Evolutionary conservation across 352 stramenopile species (phyloP).

Genomic region (Globisporangium orthogonon): DNA sequence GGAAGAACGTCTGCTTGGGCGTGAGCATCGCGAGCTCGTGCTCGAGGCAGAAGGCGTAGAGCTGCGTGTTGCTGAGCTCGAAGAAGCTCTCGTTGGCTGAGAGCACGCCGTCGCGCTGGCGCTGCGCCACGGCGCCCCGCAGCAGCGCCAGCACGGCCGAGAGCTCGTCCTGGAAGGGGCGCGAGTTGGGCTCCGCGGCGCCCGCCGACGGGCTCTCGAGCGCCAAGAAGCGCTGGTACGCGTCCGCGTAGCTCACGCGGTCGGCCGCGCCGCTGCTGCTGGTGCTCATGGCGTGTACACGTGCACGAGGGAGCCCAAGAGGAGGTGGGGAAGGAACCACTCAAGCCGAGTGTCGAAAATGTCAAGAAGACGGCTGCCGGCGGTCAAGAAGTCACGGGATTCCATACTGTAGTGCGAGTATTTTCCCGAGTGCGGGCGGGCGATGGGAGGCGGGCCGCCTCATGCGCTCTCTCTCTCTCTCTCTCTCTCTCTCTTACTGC

Average conservation of each 20-base stretch:
- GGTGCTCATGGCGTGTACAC: slow-evolving; percentile 1
- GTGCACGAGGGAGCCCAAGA: no score
- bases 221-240: slow-evolving; percentile 34
- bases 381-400: no score
- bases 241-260: slow-evolving; percentile 27
- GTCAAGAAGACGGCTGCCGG: neutral
- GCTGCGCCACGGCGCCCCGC: slow-evolving; percentile 41
- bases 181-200: slow-evolving; percentile 30
- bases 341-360: slow-evolving; percentile 1
- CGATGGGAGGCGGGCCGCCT: no score
- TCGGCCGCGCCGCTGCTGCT: slow-evolving; percentile 11
- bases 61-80: slow-evolving; percentile 74
- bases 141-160: slow-evolving; percentile 21
- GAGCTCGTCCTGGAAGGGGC: slow-evolving; percentile 45
- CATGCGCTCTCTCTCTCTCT: no score
- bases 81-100: slow-evolving; percentile 72
- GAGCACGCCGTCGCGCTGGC: slow-evolving; percentile 56
- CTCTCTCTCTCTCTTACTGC: no score
- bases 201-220: slow-evolving; percentile 31
- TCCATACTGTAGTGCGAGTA: no score
- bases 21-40: slow-evolving; percentile 77
- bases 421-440: no score
- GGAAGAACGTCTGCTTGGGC: slow-evolving; percentile 73
- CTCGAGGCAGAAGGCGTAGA: slow-evolving; percentile 78
- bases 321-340: no score